Evolutionary conservation across 345 rosid species (phyloP).

Genomic region (Moringa oleifera): DNA sequence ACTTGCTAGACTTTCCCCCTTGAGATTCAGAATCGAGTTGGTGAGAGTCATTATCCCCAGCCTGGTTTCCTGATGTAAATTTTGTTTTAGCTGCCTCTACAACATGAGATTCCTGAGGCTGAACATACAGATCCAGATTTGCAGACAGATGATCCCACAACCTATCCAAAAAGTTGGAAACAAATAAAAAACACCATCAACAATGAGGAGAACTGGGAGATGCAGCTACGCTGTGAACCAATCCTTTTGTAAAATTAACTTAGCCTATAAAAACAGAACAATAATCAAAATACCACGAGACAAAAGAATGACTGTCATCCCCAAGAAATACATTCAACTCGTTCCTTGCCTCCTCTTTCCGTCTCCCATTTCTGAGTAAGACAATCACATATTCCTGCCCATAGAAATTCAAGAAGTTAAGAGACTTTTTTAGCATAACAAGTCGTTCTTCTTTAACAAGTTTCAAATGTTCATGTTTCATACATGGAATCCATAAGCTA

Average conservation of each 20-base stretch:
- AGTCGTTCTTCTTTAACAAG: background rate
- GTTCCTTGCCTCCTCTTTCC: slow-evolving; percentile 75
- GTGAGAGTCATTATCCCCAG: slow-evolving; percentile 24
- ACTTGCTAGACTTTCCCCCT: slow-evolving; percentile 36
- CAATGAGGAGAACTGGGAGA: background rate
- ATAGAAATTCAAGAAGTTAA: background rate
- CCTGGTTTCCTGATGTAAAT: slow-evolving; percentile 25
- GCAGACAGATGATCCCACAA: slow-evolving; percentile 92
- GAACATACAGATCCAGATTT: slow-evolving; percentile 52
- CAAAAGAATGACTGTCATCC: slow-evolving; percentile 81
- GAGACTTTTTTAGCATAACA: background rate
- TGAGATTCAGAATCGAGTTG: slow-evolving; percentile 40
- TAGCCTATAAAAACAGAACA: background rate
- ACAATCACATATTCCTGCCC: slow-evolving; percentile 90
- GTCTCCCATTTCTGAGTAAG: slow-evolving; percentile 79
- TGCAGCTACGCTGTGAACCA: background rate
- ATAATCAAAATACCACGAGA: slow-evolving; percentile 58
- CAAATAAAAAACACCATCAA: background rate
- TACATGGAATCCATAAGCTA: too few species aligned
- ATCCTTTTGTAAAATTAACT: background rate
- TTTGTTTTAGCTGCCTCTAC: slow-evolving; percentile 26
- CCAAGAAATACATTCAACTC: slow-evolving; percentile 91
- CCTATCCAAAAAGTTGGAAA: slow-evolving; percentile 39
- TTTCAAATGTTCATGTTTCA: background rate
- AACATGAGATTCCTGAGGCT: slow-evolving; percentile 27